phyloP scores from a whole-genome alignment of 768 basidiomycete species.

The Calocybe indica region DNA sequence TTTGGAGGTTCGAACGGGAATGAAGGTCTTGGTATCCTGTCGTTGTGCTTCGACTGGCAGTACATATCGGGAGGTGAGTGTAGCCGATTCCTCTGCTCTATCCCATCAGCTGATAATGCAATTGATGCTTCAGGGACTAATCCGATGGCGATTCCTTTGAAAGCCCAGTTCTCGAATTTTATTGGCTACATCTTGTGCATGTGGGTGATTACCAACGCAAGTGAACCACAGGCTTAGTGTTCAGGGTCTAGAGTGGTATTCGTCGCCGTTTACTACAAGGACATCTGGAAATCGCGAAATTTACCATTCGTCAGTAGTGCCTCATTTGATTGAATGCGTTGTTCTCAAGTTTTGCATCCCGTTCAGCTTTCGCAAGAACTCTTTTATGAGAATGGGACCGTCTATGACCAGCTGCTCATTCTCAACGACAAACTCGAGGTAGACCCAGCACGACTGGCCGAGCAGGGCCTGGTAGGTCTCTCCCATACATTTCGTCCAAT shows the following conservation, averaged over 20 bases:
- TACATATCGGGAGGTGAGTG: constrained; percentile 33
- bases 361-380: constrained; percentile 22
- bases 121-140: no score
- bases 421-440: constrained; percentile 44
- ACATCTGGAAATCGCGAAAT: constrained; percentile 5
- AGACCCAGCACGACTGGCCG: constrained; percentile 40
- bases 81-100: constrained; percentile 31
- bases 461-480: constrained; percentile 27
- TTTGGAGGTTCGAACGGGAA: constrained; percentile 50
- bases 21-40: constrained; percentile 56
- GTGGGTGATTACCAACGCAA: background rate
- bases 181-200: constrained; percentile 8
- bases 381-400: constrained; percentile 39
- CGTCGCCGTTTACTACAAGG: constrained; percentile 1
- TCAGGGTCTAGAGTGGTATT: constrained; percentile 2
- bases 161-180: constrained; percentile 38
- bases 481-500: constrained; percentile 12
- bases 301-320: background rate
- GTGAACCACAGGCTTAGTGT: background rate
- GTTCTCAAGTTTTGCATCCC: no score
- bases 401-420: constrained; percentile 47
- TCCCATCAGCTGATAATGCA: constrained; percentile 14
- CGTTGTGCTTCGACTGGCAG: constrained; percentile 59
- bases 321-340: no score
- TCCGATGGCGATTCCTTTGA: constrained; percentile 13